Conservation (phyloP, 23 red algal species). For the Pyropia yezoensis region DNA sequence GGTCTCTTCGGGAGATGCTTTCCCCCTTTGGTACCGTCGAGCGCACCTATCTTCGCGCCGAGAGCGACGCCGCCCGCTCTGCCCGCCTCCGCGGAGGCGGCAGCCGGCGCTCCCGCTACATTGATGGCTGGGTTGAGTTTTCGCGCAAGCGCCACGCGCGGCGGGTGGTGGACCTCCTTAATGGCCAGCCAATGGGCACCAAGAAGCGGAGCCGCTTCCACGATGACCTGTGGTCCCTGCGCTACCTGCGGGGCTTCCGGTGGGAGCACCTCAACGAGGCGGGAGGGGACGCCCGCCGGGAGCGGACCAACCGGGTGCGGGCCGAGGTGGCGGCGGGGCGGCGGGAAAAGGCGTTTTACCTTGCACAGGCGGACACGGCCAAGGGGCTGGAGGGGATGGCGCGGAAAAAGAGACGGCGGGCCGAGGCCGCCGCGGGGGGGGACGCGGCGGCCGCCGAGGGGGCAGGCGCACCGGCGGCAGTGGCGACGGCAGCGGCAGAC, state of each 20-base stretch:
- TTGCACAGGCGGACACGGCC: not conserved
- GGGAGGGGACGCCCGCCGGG: conserved; percentile 12
- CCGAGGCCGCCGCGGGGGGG: too few species aligned
- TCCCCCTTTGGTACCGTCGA: conserved; percentile 16
- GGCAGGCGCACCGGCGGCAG: too few species aligned
- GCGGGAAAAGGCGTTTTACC: conserved; percentile 26
- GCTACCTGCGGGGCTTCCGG: conserved; percentile 33
- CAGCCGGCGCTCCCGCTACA: conserved; percentile 27
- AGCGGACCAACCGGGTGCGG: conserved; percentile 25
- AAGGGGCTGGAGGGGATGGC: not conserved
- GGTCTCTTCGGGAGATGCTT: conserved; percentile 32
- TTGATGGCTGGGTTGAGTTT: conserved; percentile 75
- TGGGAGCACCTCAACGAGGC: conserved; percentile 45
- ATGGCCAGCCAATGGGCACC: conserved; percentile 37
- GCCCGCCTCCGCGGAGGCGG: conserved; percentile 21
- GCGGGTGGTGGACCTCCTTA: conserved; percentile 37
- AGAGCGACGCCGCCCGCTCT: conserved; percentile 23
- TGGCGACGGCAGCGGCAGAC: too few species aligned
- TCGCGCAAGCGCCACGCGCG: conserved; percentile 20
- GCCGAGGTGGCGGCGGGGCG: conserved; percentile 42
- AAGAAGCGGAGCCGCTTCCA: conserved; percentile 45
- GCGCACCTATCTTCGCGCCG: conserved; percentile 37
- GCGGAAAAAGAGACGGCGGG: too few species aligned
- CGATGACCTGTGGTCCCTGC: conserved; percentile 58
- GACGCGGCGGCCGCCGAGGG: too few species aligned